These are phyloP conservation scores for Erodium trifolium DNA, from an alignment of 441 rosid species.

Conservation along the genomic window DNA sequence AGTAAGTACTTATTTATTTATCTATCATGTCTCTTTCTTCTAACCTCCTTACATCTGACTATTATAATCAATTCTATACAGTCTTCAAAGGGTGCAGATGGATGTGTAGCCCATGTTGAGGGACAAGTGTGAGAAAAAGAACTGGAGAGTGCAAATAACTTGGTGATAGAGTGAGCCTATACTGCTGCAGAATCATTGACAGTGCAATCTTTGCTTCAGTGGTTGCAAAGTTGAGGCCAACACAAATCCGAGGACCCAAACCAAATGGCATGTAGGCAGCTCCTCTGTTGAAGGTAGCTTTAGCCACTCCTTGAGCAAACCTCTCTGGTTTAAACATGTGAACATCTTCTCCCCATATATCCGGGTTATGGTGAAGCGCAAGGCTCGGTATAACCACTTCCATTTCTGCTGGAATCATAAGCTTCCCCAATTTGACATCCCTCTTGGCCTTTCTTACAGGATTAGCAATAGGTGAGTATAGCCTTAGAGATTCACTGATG, in stretches of 20 bases:
- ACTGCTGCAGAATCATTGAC: conserved; percentile 36
- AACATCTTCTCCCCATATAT: conserved; percentile 39
- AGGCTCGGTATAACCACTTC: conserved; percentile 11
- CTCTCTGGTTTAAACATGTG: conserved; percentile 39
- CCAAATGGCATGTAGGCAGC: conserved; percentile 34
- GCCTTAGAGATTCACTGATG: conserved; percentile 32
- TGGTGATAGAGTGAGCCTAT: conserved; percentile 36
- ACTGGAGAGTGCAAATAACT: conserved; percentile 32
- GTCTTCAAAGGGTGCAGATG: conserved; percentile 16
- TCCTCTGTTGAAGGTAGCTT: conserved; percentile 27
- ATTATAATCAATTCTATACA: background rate
- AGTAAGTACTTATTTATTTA: no score
- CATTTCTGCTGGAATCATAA: conserved; percentile 24
- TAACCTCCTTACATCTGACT: no score
- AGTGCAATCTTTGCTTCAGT: conserved; percentile 16
- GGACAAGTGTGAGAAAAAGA: conserved; percentile 20
- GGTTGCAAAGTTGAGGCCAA: conserved; percentile 32
- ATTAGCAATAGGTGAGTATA: conserved; percentile 27
- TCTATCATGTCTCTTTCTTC: no score
- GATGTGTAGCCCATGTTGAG: conserved; percentile 33
- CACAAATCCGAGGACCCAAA: conserved; percentile 35
- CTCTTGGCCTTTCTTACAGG: conserved; percentile 17
- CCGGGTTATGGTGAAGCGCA: conserved; percentile 30
- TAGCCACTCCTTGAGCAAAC: conserved; percentile 33
- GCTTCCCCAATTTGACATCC: conserved; percentile 28